Evolutionary conservation across 2,329 filamentous ascomycete species (phyloP).

Genomic region (Paecilomyces fulvus): DNA sequence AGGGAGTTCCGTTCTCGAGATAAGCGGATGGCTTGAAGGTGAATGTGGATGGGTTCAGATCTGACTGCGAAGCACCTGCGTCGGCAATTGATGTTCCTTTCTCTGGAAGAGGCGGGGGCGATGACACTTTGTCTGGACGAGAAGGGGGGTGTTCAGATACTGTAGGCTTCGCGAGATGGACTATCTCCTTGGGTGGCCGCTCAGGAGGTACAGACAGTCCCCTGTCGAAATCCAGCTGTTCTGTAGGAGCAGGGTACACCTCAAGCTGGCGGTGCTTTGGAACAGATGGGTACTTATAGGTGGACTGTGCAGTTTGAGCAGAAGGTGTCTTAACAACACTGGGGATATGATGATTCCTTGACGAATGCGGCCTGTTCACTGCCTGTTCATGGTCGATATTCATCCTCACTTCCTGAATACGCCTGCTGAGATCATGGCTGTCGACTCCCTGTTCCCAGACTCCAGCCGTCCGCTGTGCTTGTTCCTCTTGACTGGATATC

Average conservation of each 20-base stretch:
- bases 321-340: conserved; percentile 5
- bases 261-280: conserved; percentile 27
- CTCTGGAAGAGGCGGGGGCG: conserved; percentile 15
- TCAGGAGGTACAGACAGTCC: conserved; percentile 20
- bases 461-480: conserved; percentile 45
- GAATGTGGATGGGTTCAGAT: conserved; percentile 47
- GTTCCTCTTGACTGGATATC: conserved; percentile 50
- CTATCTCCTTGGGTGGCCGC: conserved; percentile 31
- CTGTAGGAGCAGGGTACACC: conserved; percentile 11
- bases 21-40: conserved; percentile 80
- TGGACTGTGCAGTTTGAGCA: conserved; percentile 9
- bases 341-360: conserved; percentile 5
- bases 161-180: conserved; percentile 7
- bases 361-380: conserved; percentile 2
- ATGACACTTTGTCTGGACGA: conserved; percentile 19
- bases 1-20: conserved; percentile 77
- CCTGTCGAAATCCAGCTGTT: conserved; percentile 9
- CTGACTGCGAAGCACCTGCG: conserved; percentile 12
- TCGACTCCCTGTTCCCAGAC: conserved; percentile 42
- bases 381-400: conserved; percentile 23
- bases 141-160: conserved; percentile 15
- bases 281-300: conserved; percentile 38
- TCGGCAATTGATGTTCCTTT: conserved; percentile 15
- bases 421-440: conserved; percentile 38
- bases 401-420: conserved; percentile 44